These are phyloP conservation scores for Chrysosporium queenslandicum DNA, from an alignment of 2,329 filamentous ascomycete species.

Conservation along the genomic window DNA sequence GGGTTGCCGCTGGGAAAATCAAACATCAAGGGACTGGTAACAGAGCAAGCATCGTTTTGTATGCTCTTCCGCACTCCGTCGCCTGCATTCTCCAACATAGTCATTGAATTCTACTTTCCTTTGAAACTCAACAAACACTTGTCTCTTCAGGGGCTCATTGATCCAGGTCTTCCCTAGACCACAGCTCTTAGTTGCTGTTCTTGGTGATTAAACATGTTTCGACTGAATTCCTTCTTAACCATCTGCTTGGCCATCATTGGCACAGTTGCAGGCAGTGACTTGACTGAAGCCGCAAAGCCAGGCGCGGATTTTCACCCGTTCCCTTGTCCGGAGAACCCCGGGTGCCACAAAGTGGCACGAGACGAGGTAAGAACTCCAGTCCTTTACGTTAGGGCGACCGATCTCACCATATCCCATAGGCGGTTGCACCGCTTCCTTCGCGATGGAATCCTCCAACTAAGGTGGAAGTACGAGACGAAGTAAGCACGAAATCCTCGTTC, in stretches of 20 bases:
- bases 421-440: too few species aligned
- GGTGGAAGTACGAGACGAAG: not conserved
- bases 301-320: not conserved
- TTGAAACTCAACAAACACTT: not conserved
- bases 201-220: not conserved
- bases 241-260: constrained; percentile 1
- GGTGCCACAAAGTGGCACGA: not conserved
- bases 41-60: not conserved
- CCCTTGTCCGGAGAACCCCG: not conserved
- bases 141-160: not conserved
- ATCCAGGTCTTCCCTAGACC: not conserved
- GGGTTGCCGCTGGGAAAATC: not conserved
- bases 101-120: not conserved
- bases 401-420: too few species aligned
- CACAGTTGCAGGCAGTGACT: not conserved
- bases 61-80: not conserved
- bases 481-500: not conserved
- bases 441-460: not conserved
- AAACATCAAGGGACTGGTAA: not conserved
- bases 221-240: not conserved
- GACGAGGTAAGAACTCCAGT: not conserved
- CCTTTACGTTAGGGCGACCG: too few species aligned
- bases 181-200: not conserved
- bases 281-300: not conserved
- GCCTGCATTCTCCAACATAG: not conserved